phyloP scores from a whole-genome alignment of 2,329 filamentous ascomycete genomes.

The Paecilomyces fulvus region DNA sequence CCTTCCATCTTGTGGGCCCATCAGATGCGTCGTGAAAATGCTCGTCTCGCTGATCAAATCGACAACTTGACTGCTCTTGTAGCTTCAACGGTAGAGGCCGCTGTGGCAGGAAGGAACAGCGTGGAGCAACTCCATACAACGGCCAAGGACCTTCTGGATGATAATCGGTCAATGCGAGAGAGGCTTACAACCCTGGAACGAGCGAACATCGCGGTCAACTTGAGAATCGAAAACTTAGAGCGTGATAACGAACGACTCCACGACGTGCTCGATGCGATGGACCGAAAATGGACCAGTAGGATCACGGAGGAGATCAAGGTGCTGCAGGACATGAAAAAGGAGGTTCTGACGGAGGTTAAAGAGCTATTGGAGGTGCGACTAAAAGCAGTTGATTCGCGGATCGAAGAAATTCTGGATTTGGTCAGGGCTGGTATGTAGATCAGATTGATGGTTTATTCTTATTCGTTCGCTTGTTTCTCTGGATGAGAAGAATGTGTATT shows the following conservation, averaged over 20 bases:
- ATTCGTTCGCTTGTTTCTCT: neutral
- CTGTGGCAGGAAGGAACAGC: constrained; percentile 1
- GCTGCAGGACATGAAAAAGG: constrained; percentile 2
- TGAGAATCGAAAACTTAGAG: neutral
- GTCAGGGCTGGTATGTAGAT: neutral
- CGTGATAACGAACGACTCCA: neutral
- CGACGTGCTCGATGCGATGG: neutral
- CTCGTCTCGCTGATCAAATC: constrained; percentile 20
- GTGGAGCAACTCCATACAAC: constrained; percentile 4
- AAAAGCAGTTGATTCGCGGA: neutral
- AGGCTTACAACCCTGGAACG: neutral
- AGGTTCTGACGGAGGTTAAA: neutral
- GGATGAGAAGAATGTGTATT: neutral
- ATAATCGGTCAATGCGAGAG: constrained; percentile 3
- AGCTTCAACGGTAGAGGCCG: constrained; percentile 4
- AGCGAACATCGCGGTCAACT: neutral
- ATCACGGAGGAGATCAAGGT: neutral
- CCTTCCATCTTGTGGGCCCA: constrained; percentile 30
- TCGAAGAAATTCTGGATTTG: neutral
- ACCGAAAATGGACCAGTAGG: neutral
- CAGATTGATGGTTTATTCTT: neutral
- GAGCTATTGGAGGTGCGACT: neutral
- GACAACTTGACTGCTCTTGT: constrained; percentile 11
- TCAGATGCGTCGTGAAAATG: constrained; percentile 30
- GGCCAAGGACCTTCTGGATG: constrained; percentile 4